phyloP scores from a whole-genome alignment of 2,329 filamentous ascomycete species.

The Penicillium sp. region DNA sequence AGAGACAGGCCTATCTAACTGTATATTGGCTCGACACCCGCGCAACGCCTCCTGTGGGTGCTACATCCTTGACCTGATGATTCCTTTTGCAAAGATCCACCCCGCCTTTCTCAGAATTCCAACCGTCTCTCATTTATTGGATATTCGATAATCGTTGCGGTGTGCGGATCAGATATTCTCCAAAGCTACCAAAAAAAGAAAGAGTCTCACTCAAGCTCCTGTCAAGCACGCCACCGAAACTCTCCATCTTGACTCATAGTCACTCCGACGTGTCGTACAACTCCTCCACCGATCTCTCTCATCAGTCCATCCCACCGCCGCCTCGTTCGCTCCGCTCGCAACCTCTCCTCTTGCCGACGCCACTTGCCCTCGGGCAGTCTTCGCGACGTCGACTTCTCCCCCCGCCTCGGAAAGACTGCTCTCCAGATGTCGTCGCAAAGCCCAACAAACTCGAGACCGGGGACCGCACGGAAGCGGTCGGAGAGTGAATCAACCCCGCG shows the following conservation, averaged over 20 bases:
- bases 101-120: conserved; percentile 5
- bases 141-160: conserved; percentile 8
- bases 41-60: conserved; percentile 13
- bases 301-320: neutral
- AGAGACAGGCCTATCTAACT: neutral
- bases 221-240: neutral
- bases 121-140: conserved; percentile 7
- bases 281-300: neutral
- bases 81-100: conserved; percentile 11
- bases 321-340: neutral
- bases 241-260: neutral
- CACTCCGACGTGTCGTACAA: neutral
- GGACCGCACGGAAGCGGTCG: conserved; percentile 15
- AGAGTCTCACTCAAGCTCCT: neutral
- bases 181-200: too few species aligned
- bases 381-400: neutral
- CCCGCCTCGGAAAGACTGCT: neutral
- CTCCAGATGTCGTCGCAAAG: conserved; percentile 14
- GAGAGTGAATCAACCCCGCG: conserved; percentile 8
- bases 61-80: conserved; percentile 15
- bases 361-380: neutral
- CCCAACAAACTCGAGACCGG: conserved; percentile 8
- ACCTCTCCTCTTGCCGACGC: neutral
- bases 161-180: neutral
- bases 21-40: conserved; percentile 7